phyloP scores from a whole-genome alignment of 2,329 filamentous ascomycete species.

The Falciphora oryzae region DNA sequence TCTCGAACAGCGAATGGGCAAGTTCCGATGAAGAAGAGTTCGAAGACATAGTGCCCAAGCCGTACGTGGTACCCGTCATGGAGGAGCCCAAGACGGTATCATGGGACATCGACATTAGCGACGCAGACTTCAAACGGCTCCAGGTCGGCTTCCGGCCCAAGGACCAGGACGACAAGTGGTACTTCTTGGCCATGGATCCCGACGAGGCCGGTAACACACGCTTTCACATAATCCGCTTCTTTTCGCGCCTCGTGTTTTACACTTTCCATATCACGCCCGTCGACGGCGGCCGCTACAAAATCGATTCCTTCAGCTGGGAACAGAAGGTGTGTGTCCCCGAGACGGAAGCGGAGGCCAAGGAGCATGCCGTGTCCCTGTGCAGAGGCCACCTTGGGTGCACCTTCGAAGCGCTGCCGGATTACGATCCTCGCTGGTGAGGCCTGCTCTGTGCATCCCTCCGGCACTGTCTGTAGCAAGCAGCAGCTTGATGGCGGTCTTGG shows the following conservation, averaged over 20 bases:
- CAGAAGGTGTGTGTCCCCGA: not conserved
- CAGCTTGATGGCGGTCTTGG: too few species aligned
- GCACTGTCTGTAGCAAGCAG: too few species aligned
- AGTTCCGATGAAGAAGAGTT: not conserved
- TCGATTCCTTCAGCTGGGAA: conserved; percentile 2
- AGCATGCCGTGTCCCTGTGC: not conserved
- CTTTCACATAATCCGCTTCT: not conserved
- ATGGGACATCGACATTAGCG: not conserved
- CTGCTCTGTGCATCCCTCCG: too few species aligned
- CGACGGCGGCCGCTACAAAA: not conserved
- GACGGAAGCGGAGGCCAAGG: not conserved
- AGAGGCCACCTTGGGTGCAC: not conserved
- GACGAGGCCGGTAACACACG: not conserved
- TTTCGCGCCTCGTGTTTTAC: not conserved
- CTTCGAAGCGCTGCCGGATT: not conserved
- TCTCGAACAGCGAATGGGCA: not conserved
- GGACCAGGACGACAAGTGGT: not conserved
- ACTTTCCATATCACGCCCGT: not conserved
- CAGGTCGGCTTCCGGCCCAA: not conserved
- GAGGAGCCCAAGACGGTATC: not conserved
- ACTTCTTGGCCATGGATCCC: not conserved
- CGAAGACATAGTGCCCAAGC: not conserved
- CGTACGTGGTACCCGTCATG: not conserved
- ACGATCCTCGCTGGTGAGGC: too few species aligned
- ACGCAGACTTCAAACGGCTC: conserved; percentile 3